Conservation (phyloP, 1,139 yeast genomes). For the Nakaseomyces glabratus region DNA sequence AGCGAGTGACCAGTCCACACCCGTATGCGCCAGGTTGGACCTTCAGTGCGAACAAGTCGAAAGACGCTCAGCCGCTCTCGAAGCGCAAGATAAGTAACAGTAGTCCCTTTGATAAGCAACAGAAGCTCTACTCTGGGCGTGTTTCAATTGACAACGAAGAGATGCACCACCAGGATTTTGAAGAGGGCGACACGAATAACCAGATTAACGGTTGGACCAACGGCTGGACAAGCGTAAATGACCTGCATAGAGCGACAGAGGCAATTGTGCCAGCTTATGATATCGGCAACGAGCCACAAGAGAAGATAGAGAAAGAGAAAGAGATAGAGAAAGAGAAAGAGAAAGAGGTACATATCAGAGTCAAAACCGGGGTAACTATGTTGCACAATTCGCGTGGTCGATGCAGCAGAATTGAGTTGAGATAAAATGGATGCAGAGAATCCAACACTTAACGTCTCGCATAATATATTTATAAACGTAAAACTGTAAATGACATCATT, state of each 20-base stretch:
- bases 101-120: constrained; percentile 1
- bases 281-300: constrained; percentile 9
- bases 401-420: constrained; percentile 1
- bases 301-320: no score
- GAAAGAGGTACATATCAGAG: constrained; percentile 34
- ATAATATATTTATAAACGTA: no score
- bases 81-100: constrained; percentile 4
- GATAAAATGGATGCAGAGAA: not conserved
- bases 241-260: constrained; percentile 24
- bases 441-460: no score
- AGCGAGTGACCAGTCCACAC: no score
- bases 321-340: constrained; percentile 15
- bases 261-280: constrained; percentile 13
- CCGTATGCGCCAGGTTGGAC: no score
- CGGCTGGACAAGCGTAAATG: constrained; percentile 31
- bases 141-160: constrained; percentile 10
- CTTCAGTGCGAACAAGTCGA: not conserved
- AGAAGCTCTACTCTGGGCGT: not conserved
- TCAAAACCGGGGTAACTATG: constrained; percentile 37
- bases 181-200: constrained; percentile 1
- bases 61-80: not conserved
- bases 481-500: no score
- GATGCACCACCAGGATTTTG: constrained; percentile 12
- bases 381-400: constrained; percentile 39
- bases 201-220: constrained; percentile 17